Conservation (phyloP, 768 basidiomycete species). For the Paxillus involutus region DNA sequence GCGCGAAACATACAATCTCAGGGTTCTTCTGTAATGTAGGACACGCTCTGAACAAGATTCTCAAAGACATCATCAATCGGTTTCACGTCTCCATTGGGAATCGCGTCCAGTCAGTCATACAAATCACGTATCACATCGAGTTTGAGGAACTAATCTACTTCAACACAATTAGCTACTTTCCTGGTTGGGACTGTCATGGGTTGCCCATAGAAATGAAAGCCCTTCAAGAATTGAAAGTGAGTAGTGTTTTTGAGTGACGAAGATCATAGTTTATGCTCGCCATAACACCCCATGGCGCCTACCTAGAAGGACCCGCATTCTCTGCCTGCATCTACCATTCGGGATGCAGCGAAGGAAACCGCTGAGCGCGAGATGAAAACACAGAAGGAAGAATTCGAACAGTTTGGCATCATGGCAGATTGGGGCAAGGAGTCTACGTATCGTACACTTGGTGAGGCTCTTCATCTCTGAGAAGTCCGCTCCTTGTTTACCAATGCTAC, state of each 20-base stretch:
- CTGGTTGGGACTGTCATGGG: conserved; percentile 99
- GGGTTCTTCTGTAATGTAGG: conserved; percentile 44
- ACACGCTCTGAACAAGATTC: conserved; percentile 92
- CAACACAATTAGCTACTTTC: conserved; percentile 67
- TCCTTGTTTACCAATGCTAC: not conserved
- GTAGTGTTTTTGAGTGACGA: conserved; percentile 12
- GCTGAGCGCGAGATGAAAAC: conserved; percentile 72
- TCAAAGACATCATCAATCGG: conserved; percentile 95
- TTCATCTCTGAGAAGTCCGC: not conserved
- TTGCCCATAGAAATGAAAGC: conserved; percentile 97
- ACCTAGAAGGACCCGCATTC: conserved; percentile 53
- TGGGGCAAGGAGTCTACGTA: conserved; percentile 77
- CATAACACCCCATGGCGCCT: not conserved
- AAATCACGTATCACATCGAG: not conserved
- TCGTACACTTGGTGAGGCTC: conserved; percentile 71
- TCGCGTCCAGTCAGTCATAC: conserved; percentile 69
- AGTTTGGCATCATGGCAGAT: conserved; percentile 90
- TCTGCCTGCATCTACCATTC: conserved; percentile 60
- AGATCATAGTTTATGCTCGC: not conserved
- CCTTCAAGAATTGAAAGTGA: conserved; percentile 69
- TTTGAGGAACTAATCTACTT: not conserved
- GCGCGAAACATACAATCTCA: not conserved
- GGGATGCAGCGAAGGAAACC: conserved; percentile 66
- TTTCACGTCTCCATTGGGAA: conserved; percentile 78
- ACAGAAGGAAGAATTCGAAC: conserved; percentile 78